Evolutionary conservation across 345 rosid species (phyloP).

Genomic region (Eucalyptus viminalis): DNA sequence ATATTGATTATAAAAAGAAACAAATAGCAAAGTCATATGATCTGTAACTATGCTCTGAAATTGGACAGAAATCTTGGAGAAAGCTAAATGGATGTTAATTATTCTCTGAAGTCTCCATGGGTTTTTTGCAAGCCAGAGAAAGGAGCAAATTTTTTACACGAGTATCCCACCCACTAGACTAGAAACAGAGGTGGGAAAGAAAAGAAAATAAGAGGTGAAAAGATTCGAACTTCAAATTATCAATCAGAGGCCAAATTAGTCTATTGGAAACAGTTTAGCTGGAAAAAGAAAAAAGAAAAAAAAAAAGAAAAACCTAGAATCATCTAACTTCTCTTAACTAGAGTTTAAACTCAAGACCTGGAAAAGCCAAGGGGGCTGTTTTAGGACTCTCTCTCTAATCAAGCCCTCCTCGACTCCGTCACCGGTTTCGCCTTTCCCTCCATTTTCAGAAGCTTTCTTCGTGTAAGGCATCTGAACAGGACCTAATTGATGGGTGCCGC

Average conservation of each 20-base stretch:
- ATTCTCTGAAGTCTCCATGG: not conserved
- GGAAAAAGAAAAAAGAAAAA: not conserved
- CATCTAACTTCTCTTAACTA: not conserved
- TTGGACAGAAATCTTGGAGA: not conserved
- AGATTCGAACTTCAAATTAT: slow-evolving; percentile 10
- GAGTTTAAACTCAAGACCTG: slow-evolving; percentile 75
- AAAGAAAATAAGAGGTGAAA: not conserved
- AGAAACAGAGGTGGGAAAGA: not conserved
- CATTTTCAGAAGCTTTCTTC: not conserved
- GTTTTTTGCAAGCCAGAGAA: not conserved
- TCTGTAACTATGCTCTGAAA: not conserved
- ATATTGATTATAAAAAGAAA: not conserved
- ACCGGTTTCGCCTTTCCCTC: slow-evolving; percentile 5
- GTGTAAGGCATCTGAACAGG: slow-evolving; percentile 10
- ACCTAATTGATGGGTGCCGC: not conserved
- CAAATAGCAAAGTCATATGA: not conserved
- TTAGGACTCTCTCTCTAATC: slow-evolving; percentile 32
- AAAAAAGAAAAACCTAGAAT: not conserved
- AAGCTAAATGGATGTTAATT: not conserved
- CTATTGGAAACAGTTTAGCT: slow-evolving; percentile 12
- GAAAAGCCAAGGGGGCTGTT: slow-evolving; percentile 72
- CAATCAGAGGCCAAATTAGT: slow-evolving; percentile 7
- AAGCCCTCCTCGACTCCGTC: slow-evolving; percentile 32
- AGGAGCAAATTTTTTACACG: slow-evolving; percentile 2
- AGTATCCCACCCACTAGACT: slow-evolving; percentile 1